Percentiles rank a stretch among this genome's conserved stretches.
These are phyloP conservation scores for Hypoxylon sp. DNA, from an alignment of 2,329 filamentous ascomycete species.

Conservation along the genomic window DNA sequence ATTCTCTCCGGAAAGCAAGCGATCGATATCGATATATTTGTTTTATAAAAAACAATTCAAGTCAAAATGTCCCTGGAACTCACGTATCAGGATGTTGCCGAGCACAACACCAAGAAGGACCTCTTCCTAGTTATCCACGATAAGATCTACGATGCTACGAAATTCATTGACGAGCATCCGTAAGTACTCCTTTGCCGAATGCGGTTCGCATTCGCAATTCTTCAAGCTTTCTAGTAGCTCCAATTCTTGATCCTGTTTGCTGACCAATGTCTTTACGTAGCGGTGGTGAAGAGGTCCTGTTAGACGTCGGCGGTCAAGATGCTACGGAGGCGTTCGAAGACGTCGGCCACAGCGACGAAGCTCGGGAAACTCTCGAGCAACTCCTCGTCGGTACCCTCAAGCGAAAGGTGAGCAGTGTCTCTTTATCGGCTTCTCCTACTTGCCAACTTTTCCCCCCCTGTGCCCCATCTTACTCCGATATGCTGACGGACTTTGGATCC, in stretches of 20 bases:
- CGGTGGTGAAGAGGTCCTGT: constrained; percentile 96
- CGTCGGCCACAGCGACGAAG: constrained; percentile 98
- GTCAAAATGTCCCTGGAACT: constrained; percentile 65
- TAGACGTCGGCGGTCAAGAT: constrained; percentile 96
- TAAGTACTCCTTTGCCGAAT: constrained; percentile 58
- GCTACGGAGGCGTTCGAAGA: constrained; percentile 98
- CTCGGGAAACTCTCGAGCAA: constrained; percentile 88
- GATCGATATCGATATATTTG: constrained; percentile 25
- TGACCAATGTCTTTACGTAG: constrained; percentile 62
- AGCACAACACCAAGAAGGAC: constrained; percentile 94
- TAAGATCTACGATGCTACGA: constrained; percentile 91
- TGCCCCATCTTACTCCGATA: constrained; percentile 17
- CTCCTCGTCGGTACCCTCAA: constrained; percentile 82
- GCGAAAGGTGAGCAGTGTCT: constrained; percentile 74
- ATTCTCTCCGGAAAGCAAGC: constrained; percentile 20
- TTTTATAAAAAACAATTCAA: constrained; percentile 20
- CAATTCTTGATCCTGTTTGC: constrained; percentile 27
- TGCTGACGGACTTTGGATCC: constrained; percentile 48
- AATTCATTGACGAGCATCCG: constrained; percentile 98
- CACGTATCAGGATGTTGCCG: constrained; percentile 84
- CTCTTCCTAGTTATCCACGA: constrained; percentile 92
- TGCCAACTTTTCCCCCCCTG: neutral
- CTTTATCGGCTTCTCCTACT: constrained; percentile 6
- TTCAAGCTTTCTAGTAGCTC: constrained; percentile 18
- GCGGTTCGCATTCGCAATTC: constrained; percentile 22